Evolutionary conservation across 805 yeast genomes (phyloP).

Genomic region (Nakazawaea wyomingensis): DNA sequence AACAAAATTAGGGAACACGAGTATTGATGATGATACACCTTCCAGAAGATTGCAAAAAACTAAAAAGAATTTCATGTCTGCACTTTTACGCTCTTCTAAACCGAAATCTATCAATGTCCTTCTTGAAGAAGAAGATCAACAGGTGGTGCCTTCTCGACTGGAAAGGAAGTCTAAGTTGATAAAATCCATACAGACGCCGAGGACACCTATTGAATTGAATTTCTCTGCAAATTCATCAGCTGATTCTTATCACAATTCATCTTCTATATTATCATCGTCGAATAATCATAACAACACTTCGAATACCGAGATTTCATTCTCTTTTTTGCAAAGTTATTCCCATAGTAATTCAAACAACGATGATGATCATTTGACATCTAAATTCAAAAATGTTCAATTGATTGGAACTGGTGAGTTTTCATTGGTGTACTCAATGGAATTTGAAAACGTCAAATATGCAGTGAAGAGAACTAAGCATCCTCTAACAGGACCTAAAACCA

Average conservation of each 20-base stretch:
- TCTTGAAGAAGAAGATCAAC: neutral
- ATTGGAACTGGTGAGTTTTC: conserved; percentile 90
- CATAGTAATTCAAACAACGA: conserved; percentile 11
- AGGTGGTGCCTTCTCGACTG: neutral
- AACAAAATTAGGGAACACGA: conserved; percentile 27
- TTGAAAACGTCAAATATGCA: conserved; percentile 67
- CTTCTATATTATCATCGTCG: conserved; percentile 14
- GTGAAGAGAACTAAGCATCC: conserved; percentile 81
- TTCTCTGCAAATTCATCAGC: conserved; percentile 13
- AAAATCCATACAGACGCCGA: conserved; percentile 17
- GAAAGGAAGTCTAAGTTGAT: neutral
- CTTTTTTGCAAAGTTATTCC: conserved; percentile 8
- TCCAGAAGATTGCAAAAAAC: conserved; percentile 16
- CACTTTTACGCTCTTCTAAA: neutral
- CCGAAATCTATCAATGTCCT: neutral
- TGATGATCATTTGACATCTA: conserved; percentile 41
- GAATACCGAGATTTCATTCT: conserved; percentile 13
- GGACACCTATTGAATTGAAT: conserved; percentile 23
- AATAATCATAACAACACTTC: conserved; percentile 11
- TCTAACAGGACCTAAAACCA: conserved; percentile 50
- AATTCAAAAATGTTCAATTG: conserved; percentile 60
- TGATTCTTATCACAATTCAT: conserved; percentile 13
- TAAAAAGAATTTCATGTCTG: conserved; percentile 2
- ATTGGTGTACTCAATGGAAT: conserved; percentile 75
- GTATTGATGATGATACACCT: conserved; percentile 13